Evolutionary conservation across 257 asterid species (phyloP), one percentile per base, ranked within the genome.

Genomic region (Thymus mandschuricus): DNA sequence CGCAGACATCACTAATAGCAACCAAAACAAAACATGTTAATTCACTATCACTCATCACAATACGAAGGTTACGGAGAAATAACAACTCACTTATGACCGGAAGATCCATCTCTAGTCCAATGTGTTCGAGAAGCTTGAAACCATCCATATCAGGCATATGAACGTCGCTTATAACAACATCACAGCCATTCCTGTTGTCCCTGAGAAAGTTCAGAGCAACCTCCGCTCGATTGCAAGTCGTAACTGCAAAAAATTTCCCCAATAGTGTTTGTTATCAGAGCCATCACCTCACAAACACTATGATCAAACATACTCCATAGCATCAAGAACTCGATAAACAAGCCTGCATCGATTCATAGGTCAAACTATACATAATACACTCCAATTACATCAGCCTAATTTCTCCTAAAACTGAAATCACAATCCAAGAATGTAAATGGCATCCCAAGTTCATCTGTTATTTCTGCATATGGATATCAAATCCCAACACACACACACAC

Each of bases 111-210:
- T 88, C 95, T 0, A 95, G 85, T 8, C 99, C 99, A 68, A 95
- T 80, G 8, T 74, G 83, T 78, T 92, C 99, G 2, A 95, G 96
- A 72, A 95, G 92, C 54, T 92, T 95, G 74, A 95, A 95, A 49
- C 99, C 99, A 77, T 95, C 97, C 92, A 95, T 90, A 68, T 92
- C 98, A 0, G 99, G 99, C 98, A 95, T 95, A 64, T 92, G 98
- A 8, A 95, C 99, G 66, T 95, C 98, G 68, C 99, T 95, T 70
- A 95, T 84, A 54, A 95, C 99, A 72, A 95, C 64, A 43, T 95
- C 96, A 31, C 72, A 95, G 9, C 92, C 97, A 58, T 87, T 83
- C 64, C 41, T 88, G 82, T 92, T 87, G 11, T 86, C 92, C 69
- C 98, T 79, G 10, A 95, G 96, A 28, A 68, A 71, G 11, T 81